Evolutionary conservation across 2,329 filamentous ascomycete species (phyloP), one percentile per base, ranked within the genome.

Genomic region (Venturia aucupariae): DNA sequence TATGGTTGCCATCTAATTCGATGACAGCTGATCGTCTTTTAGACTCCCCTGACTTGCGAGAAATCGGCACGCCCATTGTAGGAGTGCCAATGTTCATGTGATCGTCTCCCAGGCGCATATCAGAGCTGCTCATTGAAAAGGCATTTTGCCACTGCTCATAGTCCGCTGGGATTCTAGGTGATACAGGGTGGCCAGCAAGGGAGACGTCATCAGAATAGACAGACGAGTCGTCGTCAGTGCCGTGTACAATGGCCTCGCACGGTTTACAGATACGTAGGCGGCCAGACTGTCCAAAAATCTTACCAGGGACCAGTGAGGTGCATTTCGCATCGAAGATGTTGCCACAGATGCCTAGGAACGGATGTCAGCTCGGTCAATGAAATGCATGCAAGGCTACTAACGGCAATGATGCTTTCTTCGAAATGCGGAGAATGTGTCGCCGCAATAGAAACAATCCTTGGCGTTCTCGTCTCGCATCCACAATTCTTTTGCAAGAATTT

Each of bases 401-500:
- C 95, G 87, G 74, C 94, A 99, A 75, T 99, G 94, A 74, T 99
- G 94, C 73, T 99, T 99, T 68, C 94, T 86, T 66, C 94, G 85
- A 73, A 97, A 97, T 1, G 93, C 94, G 0, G 91, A 92, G 72
- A 99, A 99, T 1, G 90, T 84, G 65, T 90, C 89, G 55, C 90
- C 90, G 71, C 94, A 99, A 55, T 90, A 85, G 73, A 97, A 99
- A 72, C 94, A 99, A 70, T 97, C 93, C 73, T 96, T 97, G 66
- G 93, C 95, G 67, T 95, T 97, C 72, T 97, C 94, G 73, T 99
- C 94, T 66, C 92, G 90, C 94, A 99, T 99, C 94, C 93, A 97
- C 70, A 96, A 97, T 69, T 97, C 92, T 71, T 92, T 94, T 73
- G 90, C 96, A 57, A 97, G 78, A 8, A 99, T 87, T 71, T 93